Percentiles rank a stretch among this genome's conserved stretches.
phyloP scores from a whole-genome alignment of 768 basidiomycete species.

The Amanita molliuscula region DNA sequence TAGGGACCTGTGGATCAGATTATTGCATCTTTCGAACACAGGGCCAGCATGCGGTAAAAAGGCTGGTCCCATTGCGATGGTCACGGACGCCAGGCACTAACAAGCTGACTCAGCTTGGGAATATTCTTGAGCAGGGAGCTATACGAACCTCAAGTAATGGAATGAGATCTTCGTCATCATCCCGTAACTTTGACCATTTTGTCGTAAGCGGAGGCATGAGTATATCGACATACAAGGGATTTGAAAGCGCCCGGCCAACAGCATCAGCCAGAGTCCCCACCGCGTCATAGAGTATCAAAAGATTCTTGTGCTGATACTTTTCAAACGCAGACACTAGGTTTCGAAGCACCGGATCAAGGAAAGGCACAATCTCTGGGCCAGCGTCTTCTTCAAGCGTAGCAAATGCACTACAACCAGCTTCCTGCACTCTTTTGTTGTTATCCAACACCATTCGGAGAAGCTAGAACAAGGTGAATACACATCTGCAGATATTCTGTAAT shows the following conservation, averaged over 20 bases:
- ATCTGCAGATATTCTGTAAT: conserved; percentile 1
- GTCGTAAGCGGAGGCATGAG: conserved; percentile 91
- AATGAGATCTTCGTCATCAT: conserved; percentile 88
- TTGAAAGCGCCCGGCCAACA: conserved; percentile 80
- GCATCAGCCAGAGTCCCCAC: conserved; percentile 97
- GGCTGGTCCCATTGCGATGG: conserved; percentile 86
- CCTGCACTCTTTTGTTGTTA: conserved; percentile 98
- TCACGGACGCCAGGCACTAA: conserved; percentile 94
- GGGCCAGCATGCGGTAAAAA: conserved; percentile 86
- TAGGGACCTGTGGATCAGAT: conserved; percentile 74
- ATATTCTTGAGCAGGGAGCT: background rate
- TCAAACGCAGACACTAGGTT: conserved; percentile 95
- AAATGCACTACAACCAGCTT: conserved; percentile 97
- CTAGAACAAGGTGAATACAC: conserved; percentile 28
- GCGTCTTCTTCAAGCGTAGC: conserved; percentile 99
- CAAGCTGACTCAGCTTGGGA: background rate
- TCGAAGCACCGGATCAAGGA: conserved; percentile 87
- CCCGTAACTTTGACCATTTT: conserved; percentile 84
- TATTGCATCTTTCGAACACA: conserved; percentile 86
- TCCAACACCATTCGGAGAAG: conserved; percentile 95
- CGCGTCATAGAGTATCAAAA: conserved; percentile 98
- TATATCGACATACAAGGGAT: conserved; percentile 83
- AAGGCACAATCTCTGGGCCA: conserved; percentile 80
- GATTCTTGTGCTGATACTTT: conserved; percentile 99
- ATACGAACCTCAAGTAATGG: conserved; percentile 82